Conservation (phyloP, 768 basidiomycete species). For the Hypholoma fasciculare region DNA sequence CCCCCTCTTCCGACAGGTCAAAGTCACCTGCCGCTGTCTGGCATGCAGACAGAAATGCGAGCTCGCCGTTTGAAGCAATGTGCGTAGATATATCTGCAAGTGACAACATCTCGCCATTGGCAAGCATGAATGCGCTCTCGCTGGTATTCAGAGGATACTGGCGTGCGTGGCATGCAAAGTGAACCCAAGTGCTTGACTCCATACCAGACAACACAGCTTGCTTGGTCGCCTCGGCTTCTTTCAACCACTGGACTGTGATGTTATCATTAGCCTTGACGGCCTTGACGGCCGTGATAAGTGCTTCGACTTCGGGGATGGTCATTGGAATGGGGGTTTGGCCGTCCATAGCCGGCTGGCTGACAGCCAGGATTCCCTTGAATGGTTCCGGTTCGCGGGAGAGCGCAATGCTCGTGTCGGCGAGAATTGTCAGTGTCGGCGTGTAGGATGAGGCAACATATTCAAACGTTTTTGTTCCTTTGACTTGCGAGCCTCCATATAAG, state of each 20-base stretch:
- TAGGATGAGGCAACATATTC: background rate
- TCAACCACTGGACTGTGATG: background rate
- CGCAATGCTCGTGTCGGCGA: background rate
- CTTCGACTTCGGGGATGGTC: background rate
- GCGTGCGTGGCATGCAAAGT: slow-evolving; percentile 36
- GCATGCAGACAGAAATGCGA: slow-evolving; percentile 46
- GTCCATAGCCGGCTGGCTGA: background rate
- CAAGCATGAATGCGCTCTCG: slow-evolving; percentile 22
- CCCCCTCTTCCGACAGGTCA: slow-evolving; percentile 19
- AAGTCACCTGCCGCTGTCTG: slow-evolving; percentile 35
- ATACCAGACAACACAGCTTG: background rate
- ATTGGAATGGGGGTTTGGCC: background rate
- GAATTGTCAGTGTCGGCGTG: background rate
- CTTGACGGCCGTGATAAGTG: background rate
- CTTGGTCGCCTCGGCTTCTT: background rate
- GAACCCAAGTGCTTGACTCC: slow-evolving; percentile 16
- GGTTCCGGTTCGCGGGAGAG: background rate
- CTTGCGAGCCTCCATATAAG: background rate
- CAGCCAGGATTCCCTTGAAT: background rate
- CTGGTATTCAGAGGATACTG: slow-evolving; percentile 26
- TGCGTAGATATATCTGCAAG: slow-evolving; percentile 19
- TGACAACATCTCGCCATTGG: slow-evolving; percentile 15
- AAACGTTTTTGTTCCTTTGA: background rate
- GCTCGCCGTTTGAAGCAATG: slow-evolving; percentile 16
- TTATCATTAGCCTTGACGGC: background rate